Evolutionary conservation across 1,139 yeast species (phyloP).

Genomic region (Lizanozyma gosingica): DNA sequence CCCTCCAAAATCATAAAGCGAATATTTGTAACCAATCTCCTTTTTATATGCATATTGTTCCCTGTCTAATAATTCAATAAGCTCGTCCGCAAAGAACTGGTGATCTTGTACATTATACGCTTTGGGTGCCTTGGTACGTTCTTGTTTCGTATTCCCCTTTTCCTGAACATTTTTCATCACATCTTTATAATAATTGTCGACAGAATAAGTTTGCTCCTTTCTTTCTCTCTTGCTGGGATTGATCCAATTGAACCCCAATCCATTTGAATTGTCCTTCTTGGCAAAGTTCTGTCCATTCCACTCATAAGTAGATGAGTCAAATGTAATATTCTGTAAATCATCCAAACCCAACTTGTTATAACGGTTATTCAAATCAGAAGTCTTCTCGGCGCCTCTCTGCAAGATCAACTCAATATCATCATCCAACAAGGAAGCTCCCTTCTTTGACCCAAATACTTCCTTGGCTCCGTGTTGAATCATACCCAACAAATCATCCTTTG

Average conservation of each 20-base stretch:
- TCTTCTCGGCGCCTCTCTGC: slow-evolving; percentile 70
- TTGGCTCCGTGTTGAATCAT: slow-evolving; percentile 98
- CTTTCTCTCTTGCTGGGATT: slow-evolving; percentile 87
- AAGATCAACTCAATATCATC: slow-evolving; percentile 78
- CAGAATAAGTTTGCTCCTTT: slow-evolving; percentile 79
- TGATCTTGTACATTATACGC: slow-evolving; percentile 69
- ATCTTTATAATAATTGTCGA: slow-evolving; percentile 83
- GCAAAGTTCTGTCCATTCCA: slow-evolving; percentile 97
- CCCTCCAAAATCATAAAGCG: slow-evolving; percentile 36
- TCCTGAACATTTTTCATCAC: slow-evolving; percentile 43
- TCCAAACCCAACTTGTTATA: slow-evolving; percentile 83
- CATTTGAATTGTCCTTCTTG: slow-evolving; percentile 37
- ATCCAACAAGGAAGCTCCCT: slow-evolving; percentile 35
- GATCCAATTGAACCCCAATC: slow-evolving; percentile 58
- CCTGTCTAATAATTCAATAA: slow-evolving; percentile 59
- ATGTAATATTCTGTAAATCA: slow-evolving; percentile 81
- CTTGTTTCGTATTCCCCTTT: slow-evolving; percentile 27
- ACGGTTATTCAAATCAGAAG: slow-evolving; percentile 66
- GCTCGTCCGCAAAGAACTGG: slow-evolving; percentile 71
- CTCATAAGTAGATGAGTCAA: slow-evolving; percentile 85
- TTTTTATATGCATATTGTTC: slow-evolving; percentile 74
- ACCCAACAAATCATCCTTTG: slow-evolving; percentile 77
- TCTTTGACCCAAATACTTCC: slow-evolving; percentile 57
- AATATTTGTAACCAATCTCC: slow-evolving; percentile 61
- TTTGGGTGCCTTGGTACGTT: slow-evolving; percentile 65